Evolutionary conservation across 805 yeast genomes (phyloP).

Genomic region (Starmerella cellae): DNA sequence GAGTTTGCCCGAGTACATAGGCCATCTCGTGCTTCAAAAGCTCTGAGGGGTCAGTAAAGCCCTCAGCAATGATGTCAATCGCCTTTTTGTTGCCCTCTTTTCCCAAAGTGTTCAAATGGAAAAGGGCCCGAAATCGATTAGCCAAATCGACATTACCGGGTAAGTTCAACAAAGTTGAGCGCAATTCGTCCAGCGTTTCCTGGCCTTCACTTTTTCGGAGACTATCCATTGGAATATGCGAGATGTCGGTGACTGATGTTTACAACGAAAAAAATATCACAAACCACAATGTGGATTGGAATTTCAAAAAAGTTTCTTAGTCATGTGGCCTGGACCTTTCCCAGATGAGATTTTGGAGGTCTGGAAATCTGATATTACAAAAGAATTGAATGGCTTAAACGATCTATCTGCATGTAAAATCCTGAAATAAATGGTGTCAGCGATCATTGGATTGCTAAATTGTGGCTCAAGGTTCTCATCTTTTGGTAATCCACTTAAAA

Average conservation of each 20-base stretch:
- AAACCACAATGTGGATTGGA: neutral
- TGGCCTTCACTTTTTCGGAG: constrained; percentile 22
- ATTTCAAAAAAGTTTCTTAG: neutral
- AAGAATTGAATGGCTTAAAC: no score
- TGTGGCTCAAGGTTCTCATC: no score
- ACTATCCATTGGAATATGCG: constrained; percentile 19
- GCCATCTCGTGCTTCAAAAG: constrained; percentile 95
- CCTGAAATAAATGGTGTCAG: no score
- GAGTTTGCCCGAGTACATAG: constrained; percentile 90
- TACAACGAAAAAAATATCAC: neutral
- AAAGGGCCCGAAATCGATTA: constrained; percentile 82
- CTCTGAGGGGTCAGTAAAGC: constrained; percentile 72
- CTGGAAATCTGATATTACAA: no score
- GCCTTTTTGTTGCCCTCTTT: constrained; percentile 55
- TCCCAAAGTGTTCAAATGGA: constrained; percentile 78
- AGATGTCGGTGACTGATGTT: no score
- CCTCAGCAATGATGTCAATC: constrained; percentile 69
- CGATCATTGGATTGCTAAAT: no score
- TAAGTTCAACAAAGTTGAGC: constrained; percentile 23
- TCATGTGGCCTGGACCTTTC: neutral
- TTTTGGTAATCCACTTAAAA: no score
- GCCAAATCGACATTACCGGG: constrained; percentile 62
- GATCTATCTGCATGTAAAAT: no score
- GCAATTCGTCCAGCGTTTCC: constrained; percentile 19
- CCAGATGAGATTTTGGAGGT: no score